phyloP scores from a whole-genome alignment of 2,329 filamentous ascomycete species.

The Botryotinia narcissicola region DNA sequence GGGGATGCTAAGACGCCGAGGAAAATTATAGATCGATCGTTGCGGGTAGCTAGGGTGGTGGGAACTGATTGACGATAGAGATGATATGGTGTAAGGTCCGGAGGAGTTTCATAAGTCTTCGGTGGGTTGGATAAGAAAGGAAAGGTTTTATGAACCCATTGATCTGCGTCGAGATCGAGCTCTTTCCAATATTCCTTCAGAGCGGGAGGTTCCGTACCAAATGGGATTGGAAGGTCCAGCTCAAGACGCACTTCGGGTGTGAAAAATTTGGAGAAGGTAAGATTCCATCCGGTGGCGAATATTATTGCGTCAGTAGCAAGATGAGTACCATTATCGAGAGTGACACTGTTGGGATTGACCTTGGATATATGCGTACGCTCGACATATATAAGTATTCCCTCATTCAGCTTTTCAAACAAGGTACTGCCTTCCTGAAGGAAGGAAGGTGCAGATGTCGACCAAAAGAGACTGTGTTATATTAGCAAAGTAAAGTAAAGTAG shows the following conservation, averaged over 20 bases:
- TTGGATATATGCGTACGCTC: conserved; percentile 15
- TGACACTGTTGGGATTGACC: not conserved
- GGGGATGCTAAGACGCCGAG: conserved; percentile 29
- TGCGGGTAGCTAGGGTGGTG: conserved; percentile 31
- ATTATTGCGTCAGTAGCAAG: conserved; percentile 12
- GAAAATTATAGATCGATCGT: conserved; percentile 39
- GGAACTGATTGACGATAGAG: conserved; percentile 46
- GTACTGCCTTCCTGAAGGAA: conserved; percentile 14
- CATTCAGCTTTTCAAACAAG: conserved; percentile 12
- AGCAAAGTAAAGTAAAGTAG: not conserved
- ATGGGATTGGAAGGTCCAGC: conserved; percentile 12
- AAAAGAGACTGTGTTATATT: conserved; percentile 11
- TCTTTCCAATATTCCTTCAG: conserved; percentile 12
- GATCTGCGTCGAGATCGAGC: conserved; percentile 3
- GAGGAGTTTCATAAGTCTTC: conserved; percentile 9
- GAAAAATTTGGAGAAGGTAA: conserved; percentile 18
- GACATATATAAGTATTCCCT: conserved; percentile 7
- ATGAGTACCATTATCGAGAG: conserved; percentile 4
- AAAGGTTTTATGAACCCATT: conserved; percentile 17
- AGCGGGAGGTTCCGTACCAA: conserved; percentile 1
- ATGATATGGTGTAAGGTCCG: conserved; percentile 13
- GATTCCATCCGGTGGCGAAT: conserved; percentile 20
- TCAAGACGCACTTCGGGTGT: conserved; percentile 10
- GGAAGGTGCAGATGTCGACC: conserved; percentile 17
- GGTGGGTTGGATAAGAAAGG: conserved; percentile 21